These are phyloP conservation scores for Boletus fagicola DNA, from an alignment of 768 basidiomycete species.

Conservation along the genomic window DNA sequence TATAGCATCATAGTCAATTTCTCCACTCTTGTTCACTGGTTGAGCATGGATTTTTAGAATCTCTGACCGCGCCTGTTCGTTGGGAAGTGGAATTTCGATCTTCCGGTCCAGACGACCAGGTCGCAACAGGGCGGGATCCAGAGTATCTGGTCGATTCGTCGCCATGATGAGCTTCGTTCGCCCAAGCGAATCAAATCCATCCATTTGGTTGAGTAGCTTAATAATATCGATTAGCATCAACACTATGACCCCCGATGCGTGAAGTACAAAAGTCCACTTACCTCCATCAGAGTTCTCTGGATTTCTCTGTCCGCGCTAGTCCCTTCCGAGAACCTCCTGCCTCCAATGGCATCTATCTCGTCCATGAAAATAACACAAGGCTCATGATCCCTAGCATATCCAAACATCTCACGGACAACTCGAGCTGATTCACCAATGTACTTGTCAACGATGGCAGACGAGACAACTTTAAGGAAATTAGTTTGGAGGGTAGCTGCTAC, in stretches of 20 bases:
- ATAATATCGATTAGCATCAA: neutral
- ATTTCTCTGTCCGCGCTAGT: slow-evolving; percentile 99
- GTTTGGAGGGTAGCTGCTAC: slow-evolving; percentile 94
- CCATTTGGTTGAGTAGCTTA: slow-evolving; percentile 97
- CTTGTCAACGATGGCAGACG: slow-evolving; percentile 96
- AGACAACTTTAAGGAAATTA: slow-evolving; percentile 98
- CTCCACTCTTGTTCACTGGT: slow-evolving; percentile 91
- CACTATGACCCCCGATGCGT: neutral
- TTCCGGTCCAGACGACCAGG: slow-evolving; percentile 96
- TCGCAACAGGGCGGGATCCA: slow-evolving; percentile 94
- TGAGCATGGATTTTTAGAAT: slow-evolving; percentile 97
- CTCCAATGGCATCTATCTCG: slow-evolving; percentile 97
- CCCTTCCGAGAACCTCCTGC: slow-evolving; percentile 86
- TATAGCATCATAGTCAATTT: slow-evolving; percentile 97
- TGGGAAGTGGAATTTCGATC: slow-evolving; percentile 96
- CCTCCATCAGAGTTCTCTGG: slow-evolving; percentile 98
- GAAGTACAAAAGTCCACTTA: slow-evolving; percentile 26
- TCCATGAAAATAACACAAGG: slow-evolving; percentile 99
- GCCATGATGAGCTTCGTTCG: slow-evolving; percentile 98
- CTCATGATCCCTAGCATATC: slow-evolving; percentile 95
- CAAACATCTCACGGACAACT: slow-evolving; percentile 98
- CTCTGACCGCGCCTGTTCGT: slow-evolving; percentile 93
- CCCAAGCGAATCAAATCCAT: slow-evolving; percentile 97
- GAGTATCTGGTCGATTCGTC: slow-evolving; percentile 97
- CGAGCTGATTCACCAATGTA: slow-evolving; percentile 98